Percentiles rank a stretch among this genome's conserved stretches.
phyloP scores from a whole-genome alignment of 495 filamentous ascomycete genomes.

The Ramalina peruviana region DNA sequence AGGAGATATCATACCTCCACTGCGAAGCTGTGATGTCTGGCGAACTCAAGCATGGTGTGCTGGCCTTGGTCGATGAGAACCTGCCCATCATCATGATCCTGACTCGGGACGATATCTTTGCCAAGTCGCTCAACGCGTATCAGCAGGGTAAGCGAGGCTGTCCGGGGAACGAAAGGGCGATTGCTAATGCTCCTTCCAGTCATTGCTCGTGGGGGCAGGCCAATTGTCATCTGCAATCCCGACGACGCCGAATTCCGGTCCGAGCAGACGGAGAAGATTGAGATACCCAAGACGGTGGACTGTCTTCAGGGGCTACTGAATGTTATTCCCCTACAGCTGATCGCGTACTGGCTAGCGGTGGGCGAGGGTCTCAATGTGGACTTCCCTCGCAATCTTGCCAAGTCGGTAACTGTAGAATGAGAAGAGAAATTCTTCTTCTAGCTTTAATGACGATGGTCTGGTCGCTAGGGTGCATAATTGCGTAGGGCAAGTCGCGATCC shows the following conservation, averaged over 20 bases:
- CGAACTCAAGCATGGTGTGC: slow-evolving; percentile 94
- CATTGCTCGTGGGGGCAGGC: slow-evolving; percentile 82
- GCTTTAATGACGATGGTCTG: too few relatives aligned
- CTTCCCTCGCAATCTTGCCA: slow-evolving; percentile 94
- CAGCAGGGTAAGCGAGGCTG: slow-evolving; percentile 62
- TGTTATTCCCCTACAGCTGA: slow-evolving; percentile 92
- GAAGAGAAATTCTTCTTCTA: too few relatives aligned
- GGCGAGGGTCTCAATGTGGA: slow-evolving; percentile 92
- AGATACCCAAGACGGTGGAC: slow-evolving; percentile 91
- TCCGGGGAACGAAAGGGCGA: not conserved
- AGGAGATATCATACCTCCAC: slow-evolving; percentile 98
- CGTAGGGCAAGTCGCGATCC: not conserved
- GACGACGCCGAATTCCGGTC: slow-evolving; percentile 77
- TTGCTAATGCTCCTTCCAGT: slow-evolving; percentile 34
- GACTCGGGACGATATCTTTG: slow-evolving; percentile 87
- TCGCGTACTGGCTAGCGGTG: slow-evolving; percentile 97
- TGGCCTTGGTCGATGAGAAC: slow-evolving; percentile 94
- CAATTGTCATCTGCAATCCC: slow-evolving; percentile 95
- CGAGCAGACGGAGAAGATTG: slow-evolving; percentile 87
- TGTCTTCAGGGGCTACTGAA: slow-evolving; percentile 91
- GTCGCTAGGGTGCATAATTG: not conserved
- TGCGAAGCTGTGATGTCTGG: slow-evolving; percentile 99
- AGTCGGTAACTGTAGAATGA: slow-evolving; percentile 97
- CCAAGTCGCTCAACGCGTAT: slow-evolving; percentile 95
- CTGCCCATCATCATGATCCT: slow-evolving; percentile 99